Evolutionary conservation across 2,329 filamentous ascomycete genomes (phyloP).

Genomic region (Ophiocordyceps camponoti-leonardi): DNA sequence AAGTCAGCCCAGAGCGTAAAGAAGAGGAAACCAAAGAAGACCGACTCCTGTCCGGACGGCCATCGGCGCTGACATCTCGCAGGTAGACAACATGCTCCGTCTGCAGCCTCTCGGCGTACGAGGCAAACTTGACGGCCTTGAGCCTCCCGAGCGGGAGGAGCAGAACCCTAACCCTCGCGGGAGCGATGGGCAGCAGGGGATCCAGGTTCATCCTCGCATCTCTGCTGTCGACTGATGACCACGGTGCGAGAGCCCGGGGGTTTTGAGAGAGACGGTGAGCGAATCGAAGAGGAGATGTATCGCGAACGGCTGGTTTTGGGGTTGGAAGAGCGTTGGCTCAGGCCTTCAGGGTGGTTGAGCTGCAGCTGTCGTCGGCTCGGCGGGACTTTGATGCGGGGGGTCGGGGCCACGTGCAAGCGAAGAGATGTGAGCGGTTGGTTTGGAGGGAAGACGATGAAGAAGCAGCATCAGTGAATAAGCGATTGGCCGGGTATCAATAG

Average conservation of each 20-base stretch:
- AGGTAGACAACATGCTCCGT: slow-evolving; percentile 68
- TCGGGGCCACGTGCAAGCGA: background rate
- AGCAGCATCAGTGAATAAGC: background rate
- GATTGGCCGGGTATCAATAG: background rate
- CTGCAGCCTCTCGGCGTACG: slow-evolving; percentile 63
- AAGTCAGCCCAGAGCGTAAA: background rate
- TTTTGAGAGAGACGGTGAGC: no score
- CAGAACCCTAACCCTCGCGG: slow-evolving; percentile 76
- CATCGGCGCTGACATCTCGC: slow-evolving; percentile 73
- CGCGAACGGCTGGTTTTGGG: no score
- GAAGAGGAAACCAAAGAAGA: background rate
- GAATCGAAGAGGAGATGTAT: no score
- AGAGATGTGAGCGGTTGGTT: background rate
- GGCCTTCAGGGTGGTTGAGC: no score
- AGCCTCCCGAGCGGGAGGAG: slow-evolving; percentile 78
- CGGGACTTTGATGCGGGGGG: background rate
- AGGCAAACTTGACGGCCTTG: slow-evolving; percentile 60
- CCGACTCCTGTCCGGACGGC: slow-evolving; percentile 69
- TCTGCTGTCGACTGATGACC: background rate
- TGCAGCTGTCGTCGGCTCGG: background rate
- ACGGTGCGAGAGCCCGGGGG: no score
- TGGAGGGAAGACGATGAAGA: background rate
- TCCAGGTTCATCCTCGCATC: slow-evolving; percentile 62
- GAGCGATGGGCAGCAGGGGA: slow-evolving; percentile 76
- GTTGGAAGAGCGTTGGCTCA: no score